Evolutionary conservation across 2,329 filamentous ascomycete species (phyloP), one percentile per base, ranked within the genome.

Genomic region (Pestalotiopsis sp.): DNA sequence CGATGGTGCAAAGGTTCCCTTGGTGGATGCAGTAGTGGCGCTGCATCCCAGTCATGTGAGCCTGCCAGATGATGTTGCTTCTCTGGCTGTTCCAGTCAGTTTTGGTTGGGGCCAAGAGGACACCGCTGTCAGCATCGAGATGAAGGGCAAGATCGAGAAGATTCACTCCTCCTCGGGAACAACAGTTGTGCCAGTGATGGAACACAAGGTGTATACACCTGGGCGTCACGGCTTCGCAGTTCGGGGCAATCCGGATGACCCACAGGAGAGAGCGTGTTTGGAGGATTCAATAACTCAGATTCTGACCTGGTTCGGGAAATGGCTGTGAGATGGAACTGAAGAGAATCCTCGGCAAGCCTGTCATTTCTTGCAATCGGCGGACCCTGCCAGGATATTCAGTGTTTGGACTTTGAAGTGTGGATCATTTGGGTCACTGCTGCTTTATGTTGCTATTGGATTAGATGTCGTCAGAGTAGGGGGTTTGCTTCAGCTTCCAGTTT

Each of bases 21-120:
- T 85, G 25, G 76, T 85, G 39, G 80, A 85, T 72, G 82, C 79
- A 20, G 81, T 74, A 1, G 84, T 85, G 72, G 81, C 81, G 1
- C 81, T 80, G 6, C 84, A 85, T 72, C 84, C 84, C 1, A 80
- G 77, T 4, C 67, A 79, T 20, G 64, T 87, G 17, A 66, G 70
- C 0, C 62, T 87, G 1, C 84, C 84, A 0, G 77, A 73, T 4
- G 80, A 82, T 71, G 75, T 76, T 23, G 76, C 79, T 69, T 72
- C 70, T 13, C 65, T 76, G 59, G 73, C 75, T 13, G 75, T 79
- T 25, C 78, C 78, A 12, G 69, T 76, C 23, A 78, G 72, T 67
- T 75, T 70, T 70, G 78, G 76, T 12, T 79, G 77, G 78, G 78
- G 78, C 1, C 36, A 73, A 41, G 73, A 78, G 67, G 78, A 80